These are phyloP conservation scores for Brettanomyces anomalus DNA, from an alignment of 805 yeast genomes.

Conservation along the genomic window DNA sequence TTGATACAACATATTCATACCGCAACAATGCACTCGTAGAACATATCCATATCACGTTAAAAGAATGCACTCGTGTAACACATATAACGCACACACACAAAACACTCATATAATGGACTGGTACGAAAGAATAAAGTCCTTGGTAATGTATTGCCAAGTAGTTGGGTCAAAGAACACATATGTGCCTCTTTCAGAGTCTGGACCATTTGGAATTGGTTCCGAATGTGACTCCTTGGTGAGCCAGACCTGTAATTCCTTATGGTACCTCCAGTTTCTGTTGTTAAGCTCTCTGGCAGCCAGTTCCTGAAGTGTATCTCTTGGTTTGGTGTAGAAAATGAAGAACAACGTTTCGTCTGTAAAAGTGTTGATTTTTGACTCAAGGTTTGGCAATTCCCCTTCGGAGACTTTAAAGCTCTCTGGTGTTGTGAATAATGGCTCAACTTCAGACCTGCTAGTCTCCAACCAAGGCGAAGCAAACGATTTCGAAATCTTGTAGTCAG, in stretches of 20 bases:
- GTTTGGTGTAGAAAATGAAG: constrained; percentile 87
- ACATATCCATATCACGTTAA: no score
- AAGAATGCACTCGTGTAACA: no score
- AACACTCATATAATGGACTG: constrained; percentile 22
- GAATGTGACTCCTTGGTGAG: constrained; percentile 84
- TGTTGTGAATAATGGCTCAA: constrained; percentile 69
- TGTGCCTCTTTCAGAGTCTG: constrained; percentile 80
- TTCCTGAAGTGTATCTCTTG: constrained; percentile 89
- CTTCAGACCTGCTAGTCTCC: constrained; percentile 83
- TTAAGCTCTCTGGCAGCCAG: constrained; percentile 87
- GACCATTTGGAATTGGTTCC: constrained; percentile 74
- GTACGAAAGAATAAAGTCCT: constrained; percentile 50
- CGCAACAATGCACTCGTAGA: no score
- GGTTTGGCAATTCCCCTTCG: constrained; percentile 15
- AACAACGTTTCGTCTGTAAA: constrained; percentile 90
- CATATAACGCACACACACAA: no score
- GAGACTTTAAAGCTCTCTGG: constrained; percentile 44
- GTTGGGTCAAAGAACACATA: constrained; percentile 94
- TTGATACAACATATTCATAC: no score
- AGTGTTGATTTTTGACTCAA: constrained; percentile 36
- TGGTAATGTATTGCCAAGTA: constrained; percentile 89
- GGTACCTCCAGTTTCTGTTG: constrained; percentile 93
- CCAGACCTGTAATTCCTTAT: constrained; percentile 94
- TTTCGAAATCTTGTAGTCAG: constrained; percentile 37
- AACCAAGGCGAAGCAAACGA: constrained; percentile 91